Evolutionary conservation across 2,329 filamentous ascomycete species (phyloP).

Genomic region (Lojkania enalia): DNA sequence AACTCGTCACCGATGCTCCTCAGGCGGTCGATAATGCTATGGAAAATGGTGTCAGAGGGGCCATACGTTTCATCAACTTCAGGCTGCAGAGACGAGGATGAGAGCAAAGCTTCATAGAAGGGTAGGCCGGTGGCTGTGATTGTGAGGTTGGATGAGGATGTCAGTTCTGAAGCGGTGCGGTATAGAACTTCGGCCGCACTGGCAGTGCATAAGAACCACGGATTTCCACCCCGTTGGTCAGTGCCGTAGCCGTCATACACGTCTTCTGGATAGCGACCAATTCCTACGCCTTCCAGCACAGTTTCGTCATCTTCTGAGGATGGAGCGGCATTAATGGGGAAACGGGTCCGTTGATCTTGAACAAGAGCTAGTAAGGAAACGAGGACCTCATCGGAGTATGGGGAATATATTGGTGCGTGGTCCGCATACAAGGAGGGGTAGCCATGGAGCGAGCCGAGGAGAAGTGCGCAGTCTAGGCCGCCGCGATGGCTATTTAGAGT

Average conservation of each 20-base stretch:
- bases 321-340: slow-evolving; percentile 44
- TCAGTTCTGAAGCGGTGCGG: slow-evolving; percentile 38
- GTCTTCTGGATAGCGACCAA: slow-evolving; percentile 52
- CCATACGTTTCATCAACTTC: slow-evolving; percentile 28
- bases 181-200: slow-evolving; percentile 47
- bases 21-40: slow-evolving; percentile 37
- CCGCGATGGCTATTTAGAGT: slow-evolving; percentile 38
- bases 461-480: slow-evolving; percentile 44
- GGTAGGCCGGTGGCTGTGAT: slow-evolving; percentile 36
- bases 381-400: slow-evolving; percentile 45
- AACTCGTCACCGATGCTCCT: slow-evolving; percentile 46
- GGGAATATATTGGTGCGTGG: slow-evolving; percentile 31
- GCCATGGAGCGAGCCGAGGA: slow-evolving; percentile 46
- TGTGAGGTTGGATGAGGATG: slow-evolving; percentile 29
- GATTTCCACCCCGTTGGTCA: slow-evolving; percentile 38
- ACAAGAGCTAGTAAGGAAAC: slow-evolving; percentile 39
- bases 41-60: slow-evolving; percentile 31
- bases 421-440: slow-evolving; percentile 21
- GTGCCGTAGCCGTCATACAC: slow-evolving; percentile 45
- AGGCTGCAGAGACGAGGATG: slow-evolving; percentile 25
- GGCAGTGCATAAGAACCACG: slow-evolving; percentile 51
- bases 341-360: slow-evolving; percentile 40
- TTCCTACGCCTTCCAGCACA: slow-evolving; percentile 35
- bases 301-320: slow-evolving; percentile 10
- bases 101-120: slow-evolving; percentile 45